These are phyloP conservation scores for Epithemia pelagica DNA, from an alignment of 108 stramenopile species.

Conservation along the genomic window DNA sequence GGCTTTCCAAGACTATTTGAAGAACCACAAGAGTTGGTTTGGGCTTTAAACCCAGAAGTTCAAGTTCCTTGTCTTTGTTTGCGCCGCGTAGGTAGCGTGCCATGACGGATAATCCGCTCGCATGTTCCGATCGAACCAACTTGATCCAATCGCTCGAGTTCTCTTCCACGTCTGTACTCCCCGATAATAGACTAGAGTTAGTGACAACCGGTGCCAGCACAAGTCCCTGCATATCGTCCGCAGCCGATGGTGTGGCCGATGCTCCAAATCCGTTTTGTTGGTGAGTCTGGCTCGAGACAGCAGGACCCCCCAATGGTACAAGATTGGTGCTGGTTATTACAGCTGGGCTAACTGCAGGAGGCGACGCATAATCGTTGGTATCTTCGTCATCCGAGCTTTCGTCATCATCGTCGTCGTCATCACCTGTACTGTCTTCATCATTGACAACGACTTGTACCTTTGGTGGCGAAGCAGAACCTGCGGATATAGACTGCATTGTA, in stretches of 20 bases:
- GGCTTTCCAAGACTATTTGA: constrained; percentile 60
- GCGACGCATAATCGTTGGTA: constrained; percentile 13
- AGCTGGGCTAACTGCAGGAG: background rate
- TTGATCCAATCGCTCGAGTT: constrained; percentile 57
- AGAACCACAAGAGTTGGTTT: constrained; percentile 52
- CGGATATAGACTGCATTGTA: background rate
- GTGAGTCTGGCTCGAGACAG: background rate
- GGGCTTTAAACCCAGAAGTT: constrained; percentile 36
- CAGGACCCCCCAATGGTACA: background rate
- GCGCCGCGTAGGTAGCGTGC: constrained; percentile 58
- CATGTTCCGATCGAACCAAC: constrained; percentile 64
- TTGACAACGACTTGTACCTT: constrained; percentile 6
- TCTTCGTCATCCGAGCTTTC: constrained; percentile 6
- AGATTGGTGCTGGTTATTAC: background rate
- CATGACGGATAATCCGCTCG: constrained; percentile 56
- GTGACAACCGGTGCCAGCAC: constrained; percentile 71
- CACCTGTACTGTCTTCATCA: constrained; percentile 35
- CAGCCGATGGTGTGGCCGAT: constrained; percentile 12
- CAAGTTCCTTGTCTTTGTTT: constrained; percentile 32
- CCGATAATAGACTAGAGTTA: constrained; percentile 20
- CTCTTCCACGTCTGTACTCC: constrained; percentile 34
- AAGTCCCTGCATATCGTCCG: constrained; percentile 63
- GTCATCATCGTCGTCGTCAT: constrained; percentile 25
- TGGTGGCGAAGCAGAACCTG: background rate
- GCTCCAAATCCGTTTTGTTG: constrained; percentile 1